Evolutionary conservation across 768 basidiomycete genomes (phyloP).

Genomic region (Coprinopsis strossmayeri): DNA sequence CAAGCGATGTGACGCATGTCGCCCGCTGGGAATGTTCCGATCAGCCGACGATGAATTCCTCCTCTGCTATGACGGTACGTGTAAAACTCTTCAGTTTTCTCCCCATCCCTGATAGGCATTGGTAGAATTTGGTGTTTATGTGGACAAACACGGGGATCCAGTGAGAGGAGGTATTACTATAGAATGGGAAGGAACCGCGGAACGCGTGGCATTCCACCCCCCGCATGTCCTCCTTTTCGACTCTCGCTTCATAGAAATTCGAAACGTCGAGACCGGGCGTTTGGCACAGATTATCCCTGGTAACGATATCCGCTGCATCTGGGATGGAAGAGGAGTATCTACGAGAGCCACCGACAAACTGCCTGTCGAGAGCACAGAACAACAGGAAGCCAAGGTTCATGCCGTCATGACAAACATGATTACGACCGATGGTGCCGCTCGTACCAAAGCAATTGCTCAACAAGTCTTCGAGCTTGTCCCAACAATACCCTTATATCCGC

Average conservation of each 20-base stretch:
- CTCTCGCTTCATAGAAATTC: constrained; percentile 84
- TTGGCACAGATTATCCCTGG: constrained; percentile 81
- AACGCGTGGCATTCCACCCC: constrained; percentile 82
- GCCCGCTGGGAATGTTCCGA: constrained; percentile 90
- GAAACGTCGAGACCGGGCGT: constrained; percentile 74
- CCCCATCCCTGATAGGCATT: too few relatives aligned
- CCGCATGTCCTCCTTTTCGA: constrained; percentile 89
- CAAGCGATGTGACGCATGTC: constrained; percentile 78
- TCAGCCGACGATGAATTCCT: constrained; percentile 84
- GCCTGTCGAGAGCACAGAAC: constrained; percentile 40
- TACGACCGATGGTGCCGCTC: constrained; percentile 23
- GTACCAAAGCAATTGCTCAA: constrained; percentile 52
- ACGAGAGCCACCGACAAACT: constrained; percentile 58
- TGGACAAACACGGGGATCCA: constrained; percentile 87
- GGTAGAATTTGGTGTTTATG: constrained; percentile 85
- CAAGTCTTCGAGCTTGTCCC: constrained; percentile 77
- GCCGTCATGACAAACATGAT: constrained; percentile 66
- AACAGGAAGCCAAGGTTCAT: constrained; percentile 80
- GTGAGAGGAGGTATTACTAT: constrained; percentile 64
- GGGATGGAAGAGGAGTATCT: constrained; percentile 69
- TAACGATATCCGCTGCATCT: constrained; percentile 76
- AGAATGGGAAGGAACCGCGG: constrained; percentile 93
- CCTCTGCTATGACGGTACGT: constrained; percentile 79
- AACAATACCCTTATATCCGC: constrained; percentile 61
- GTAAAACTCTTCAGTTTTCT: too few relatives aligned